Conservation (phyloP, 2,329 filamentous ascomycete species). For the Trichoderma citrinoviride region DNA sequence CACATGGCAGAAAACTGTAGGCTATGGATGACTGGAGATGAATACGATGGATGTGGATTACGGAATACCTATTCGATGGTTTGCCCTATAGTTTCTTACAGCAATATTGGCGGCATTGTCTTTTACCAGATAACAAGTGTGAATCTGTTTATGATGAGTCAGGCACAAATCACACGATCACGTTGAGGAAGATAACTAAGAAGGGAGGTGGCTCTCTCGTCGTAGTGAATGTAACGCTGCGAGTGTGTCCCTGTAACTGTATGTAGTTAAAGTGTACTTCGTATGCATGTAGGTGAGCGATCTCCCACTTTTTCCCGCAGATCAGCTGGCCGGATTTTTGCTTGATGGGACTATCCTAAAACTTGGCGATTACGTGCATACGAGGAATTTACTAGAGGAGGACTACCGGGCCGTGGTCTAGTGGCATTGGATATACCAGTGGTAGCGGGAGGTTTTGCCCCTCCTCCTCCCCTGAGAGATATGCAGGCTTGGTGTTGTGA, state of each 20-base stretch:
- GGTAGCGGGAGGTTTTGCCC: too few relatives aligned
- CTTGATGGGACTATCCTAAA: neutral
- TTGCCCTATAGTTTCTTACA: neutral
- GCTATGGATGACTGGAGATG: neutral
- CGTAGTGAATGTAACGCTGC: constrained; percentile 9
- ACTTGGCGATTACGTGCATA: constrained; percentile 4
- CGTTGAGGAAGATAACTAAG: neutral
- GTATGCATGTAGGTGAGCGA: constrained; percentile 3
- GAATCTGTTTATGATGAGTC: neutral
- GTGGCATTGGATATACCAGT: neutral
- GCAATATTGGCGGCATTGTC: neutral
- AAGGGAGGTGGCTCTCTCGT: neutral
- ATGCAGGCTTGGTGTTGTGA: constrained; percentile 20
- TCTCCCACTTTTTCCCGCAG: neutral
- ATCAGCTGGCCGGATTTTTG: constrained; percentile 12
- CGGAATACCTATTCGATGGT: neutral
- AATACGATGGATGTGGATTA: neutral
- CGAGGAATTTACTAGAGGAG: neutral
- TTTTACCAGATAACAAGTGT: neutral
- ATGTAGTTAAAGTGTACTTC: neutral
- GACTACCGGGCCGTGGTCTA: neutral
- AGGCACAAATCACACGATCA: neutral
- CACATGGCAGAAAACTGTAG: neutral
- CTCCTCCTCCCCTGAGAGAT: neutral
- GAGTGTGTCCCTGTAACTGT: neutral